Base-by-base conservation (phyloP, 1,284 basidiomycete genomes). In the Butyriboletus appendiculatus region DNA sequence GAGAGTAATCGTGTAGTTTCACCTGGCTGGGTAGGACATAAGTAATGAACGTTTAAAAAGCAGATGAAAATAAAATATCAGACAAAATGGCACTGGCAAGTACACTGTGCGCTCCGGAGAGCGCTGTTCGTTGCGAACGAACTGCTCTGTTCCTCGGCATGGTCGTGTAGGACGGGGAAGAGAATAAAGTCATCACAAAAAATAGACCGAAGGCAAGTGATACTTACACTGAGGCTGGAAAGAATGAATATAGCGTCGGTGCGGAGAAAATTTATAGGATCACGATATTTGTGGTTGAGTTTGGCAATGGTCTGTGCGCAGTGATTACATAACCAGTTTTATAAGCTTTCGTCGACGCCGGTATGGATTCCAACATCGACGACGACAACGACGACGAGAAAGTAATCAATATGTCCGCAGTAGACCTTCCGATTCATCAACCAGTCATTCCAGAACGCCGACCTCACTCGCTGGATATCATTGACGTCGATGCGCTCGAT, bases 71-170 rank as follows among this genome's bases (percentile, higher is more conserved):
- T 28, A 56, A 60, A 64, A 66, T 3, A 70, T 88, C 85, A 87
- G 85, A 84, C 81, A 68, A 86, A 88, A 84, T 80, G 85, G 84
- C 85, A 86, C 86, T 88, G 86, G 86, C 86, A 88, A 84, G 86
- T 85, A 81, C 85, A 80, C 85, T 86, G 68, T 79, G 81, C 78
- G 73, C 70, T 74, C 77, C 76, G 73, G 61, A 81, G 75, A 76
- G 75, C 76, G 78, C 82, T 75, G 79, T 82, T 76, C 76, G 83
- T 84, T 85, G 83, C 82, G 81, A 86, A 85, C 81, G 78, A 76
- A 84, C 81, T 73, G 63, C 84, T 86, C 84, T 86, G 70, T 81
- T 78, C 69, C 86, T 88, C 86, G 81, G 75, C 79, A 82, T 81
- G 75, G 80, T 88, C 86, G 85, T 85, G 67, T 88, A 88, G 72